Evolutionary conservation across 306 rosid species (phyloP).

Genomic region (Luffa aegyptiaca): DNA sequence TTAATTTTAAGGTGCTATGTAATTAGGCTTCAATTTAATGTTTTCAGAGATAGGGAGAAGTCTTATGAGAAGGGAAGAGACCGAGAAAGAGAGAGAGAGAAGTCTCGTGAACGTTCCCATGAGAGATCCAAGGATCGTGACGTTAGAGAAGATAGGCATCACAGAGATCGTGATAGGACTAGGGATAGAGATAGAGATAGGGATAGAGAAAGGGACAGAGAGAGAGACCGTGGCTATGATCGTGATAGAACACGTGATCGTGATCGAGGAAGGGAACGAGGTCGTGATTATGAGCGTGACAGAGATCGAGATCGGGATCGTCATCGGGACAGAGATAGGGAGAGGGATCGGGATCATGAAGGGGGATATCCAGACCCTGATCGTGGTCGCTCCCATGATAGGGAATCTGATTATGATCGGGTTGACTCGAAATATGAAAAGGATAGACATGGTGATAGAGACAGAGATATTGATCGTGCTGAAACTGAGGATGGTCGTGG

Average conservation of each 20-base stretch:
- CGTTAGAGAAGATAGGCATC: slow-evolving; percentile 77
- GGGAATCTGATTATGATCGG: slow-evolving; percentile 54
- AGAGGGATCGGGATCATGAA: slow-evolving; percentile 63
- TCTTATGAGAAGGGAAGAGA: slow-evolving; percentile 81
- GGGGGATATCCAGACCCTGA: slow-evolving; percentile 43
- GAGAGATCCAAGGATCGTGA: slow-evolving; percentile 82
- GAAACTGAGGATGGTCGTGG: slow-evolving; percentile 64
- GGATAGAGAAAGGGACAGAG: slow-evolving; percentile 61
- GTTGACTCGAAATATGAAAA: slow-evolving; percentile 63
- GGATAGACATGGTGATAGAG: slow-evolving; percentile 52
- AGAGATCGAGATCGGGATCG: slow-evolving; percentile 43
- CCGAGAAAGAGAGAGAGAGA: slow-evolving; percentile 57
- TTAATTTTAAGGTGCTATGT: slow-evolving; percentile 16
- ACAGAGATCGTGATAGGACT: slow-evolving; percentile 78
- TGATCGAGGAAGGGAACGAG: slow-evolving; percentile 61
- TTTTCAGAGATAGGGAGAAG: slow-evolving; percentile 76
- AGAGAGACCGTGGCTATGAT: slow-evolving; percentile 67
- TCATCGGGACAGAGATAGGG: slow-evolving; percentile 56
- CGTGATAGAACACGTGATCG: slow-evolving; percentile 51
- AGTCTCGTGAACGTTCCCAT: slow-evolving; percentile 57
- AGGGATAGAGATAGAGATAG: slow-evolving; percentile 31
- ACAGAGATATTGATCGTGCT: slow-evolving; percentile 33
- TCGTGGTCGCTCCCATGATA: slow-evolving; percentile 60
- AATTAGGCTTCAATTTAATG: not conserved
- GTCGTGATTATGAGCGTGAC: slow-evolving; percentile 45